Evolutionary conservation across 257 asterid genomes (phyloP).

Genomic region (Solanum sitiens): DNA sequence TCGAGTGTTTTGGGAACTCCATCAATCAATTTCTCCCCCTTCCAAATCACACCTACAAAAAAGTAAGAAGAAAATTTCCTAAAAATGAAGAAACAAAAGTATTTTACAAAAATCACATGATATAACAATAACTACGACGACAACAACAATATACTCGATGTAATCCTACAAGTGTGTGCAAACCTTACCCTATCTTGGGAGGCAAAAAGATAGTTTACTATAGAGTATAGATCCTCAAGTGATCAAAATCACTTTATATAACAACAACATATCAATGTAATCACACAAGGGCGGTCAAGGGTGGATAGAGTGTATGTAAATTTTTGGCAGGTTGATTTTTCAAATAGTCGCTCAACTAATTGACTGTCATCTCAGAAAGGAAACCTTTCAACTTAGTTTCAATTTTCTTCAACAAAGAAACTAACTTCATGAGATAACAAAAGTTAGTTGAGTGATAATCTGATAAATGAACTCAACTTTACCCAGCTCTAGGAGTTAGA

Average conservation of each 20-base stretch:
- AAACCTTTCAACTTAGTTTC: neutral
- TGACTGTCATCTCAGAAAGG: too few relatives aligned
- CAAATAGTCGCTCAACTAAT: too few relatives aligned
- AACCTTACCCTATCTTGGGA: neutral
- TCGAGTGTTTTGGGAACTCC: slow-evolving; percentile 72
- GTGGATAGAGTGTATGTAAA: neutral
- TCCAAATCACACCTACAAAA: slow-evolving; percentile 79
- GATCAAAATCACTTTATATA: neutral
- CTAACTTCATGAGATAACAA: too few relatives aligned
- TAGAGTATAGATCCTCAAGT: neutral
- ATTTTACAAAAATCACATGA: neutral
- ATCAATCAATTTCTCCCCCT: slow-evolving; percentile 72
- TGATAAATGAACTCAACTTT: neutral
- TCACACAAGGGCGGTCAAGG: neutral
- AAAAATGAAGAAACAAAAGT: neutral
- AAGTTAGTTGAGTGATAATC: neutral
- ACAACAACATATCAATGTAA: neutral
- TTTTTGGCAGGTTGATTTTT: neutral
- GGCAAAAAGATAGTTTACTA: neutral
- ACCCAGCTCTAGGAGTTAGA: neutral
- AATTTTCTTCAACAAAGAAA: neutral
- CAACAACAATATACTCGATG: neutral
- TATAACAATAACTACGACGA: neutral
- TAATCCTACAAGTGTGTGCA: neutral
- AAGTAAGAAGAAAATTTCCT: neutral